Conservation (phyloP, 1,139 yeast species). For the Geotrichum fermentans region DNA sequence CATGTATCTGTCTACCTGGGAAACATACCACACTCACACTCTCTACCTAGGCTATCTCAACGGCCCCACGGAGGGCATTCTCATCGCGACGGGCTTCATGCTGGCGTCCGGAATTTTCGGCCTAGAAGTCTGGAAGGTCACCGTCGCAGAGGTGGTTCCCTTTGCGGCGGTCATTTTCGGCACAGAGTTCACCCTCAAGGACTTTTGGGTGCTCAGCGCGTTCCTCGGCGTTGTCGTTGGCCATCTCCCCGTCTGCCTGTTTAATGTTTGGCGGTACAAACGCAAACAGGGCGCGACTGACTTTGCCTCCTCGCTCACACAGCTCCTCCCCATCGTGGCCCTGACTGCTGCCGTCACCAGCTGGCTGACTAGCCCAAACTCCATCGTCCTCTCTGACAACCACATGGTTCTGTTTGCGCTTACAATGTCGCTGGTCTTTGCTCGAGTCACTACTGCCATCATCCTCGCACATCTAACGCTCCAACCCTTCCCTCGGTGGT, state of each 20-base stretch:
- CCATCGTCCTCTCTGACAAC: constrained; percentile 35
- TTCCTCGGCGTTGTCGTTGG: constrained; percentile 50
- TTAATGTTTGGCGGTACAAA: constrained; percentile 57
- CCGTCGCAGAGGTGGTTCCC: constrained; percentile 14
- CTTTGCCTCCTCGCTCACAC: constrained; percentile 42
- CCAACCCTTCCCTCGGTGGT: constrained; percentile 56
- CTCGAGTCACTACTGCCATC: constrained; percentile 51
- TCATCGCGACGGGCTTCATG: constrained; percentile 53
- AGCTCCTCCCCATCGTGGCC: constrained; percentile 36
- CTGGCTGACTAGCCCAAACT: constrained; percentile 40
- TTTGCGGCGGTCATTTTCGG: constrained; percentile 23
- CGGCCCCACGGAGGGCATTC: constrained; percentile 79
- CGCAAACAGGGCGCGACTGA: constrained; percentile 39
- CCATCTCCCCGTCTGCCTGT: constrained; percentile 45
- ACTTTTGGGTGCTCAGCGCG: constrained; percentile 39
- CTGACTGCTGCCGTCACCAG: constrained; percentile 31
- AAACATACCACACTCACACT: constrained; percentile 71
- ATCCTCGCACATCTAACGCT: constrained; percentile 69
- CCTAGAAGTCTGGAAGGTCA: constrained; percentile 51
- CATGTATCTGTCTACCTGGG: constrained; percentile 76
- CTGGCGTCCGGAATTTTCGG: constrained; percentile 57
- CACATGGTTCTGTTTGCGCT: constrained; percentile 57
- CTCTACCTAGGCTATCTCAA: constrained; percentile 62
- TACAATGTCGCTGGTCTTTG: constrained; percentile 64
- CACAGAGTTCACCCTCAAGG: constrained; percentile 36